Evolutionary conservation across 768 basidiomycete species (phyloP), one percentile per base, ranked within the genome.

Genomic region (Royoungia palumana): DNA sequence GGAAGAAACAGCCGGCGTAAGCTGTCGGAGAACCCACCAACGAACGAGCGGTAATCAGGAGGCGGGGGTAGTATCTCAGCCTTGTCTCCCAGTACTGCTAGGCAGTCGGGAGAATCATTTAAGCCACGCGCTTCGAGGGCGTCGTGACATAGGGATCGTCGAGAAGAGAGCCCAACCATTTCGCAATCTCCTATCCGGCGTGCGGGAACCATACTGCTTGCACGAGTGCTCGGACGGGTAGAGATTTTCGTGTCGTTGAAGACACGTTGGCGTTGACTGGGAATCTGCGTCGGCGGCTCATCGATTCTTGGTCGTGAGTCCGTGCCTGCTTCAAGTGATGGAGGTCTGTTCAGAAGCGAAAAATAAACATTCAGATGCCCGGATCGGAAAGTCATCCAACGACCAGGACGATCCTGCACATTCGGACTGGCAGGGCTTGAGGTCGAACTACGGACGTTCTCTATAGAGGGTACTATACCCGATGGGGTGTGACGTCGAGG

Each of bases 341-440:
- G 45, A 17, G 17, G 9, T 19, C n/a, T 30, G 38, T 16, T 20
- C 25, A 20, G 41, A 28, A 35, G 39, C n/a, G 48, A 41, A 13
- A 58, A 25, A n/a, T 2, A 42, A 28, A 69, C 34, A 19, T 46
- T 47, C 35, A 64, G 24, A 25, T 25, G 17, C 16, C 66, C 66
- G 7, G 66, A 68, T 20, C 57, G 62, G 47, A 68, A 68, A 19
- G 54, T 22, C 27, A 32, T 51, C 63, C 58, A 59, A 27, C 61
- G 53, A 50, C 21, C n/a, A 35, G 40, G 20, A 28, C n/a, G n/a
- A 11, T n/a, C 30, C 42, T 44, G 36, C 5, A 11, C 27, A 6
- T 16, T 21, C 9, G 46, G 38, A 44, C 36, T 22, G 22, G 46
- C 42, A 7, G 32, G 17, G 17, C 44, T 48, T 20, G 46, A 12